Conservation (phyloP, 2,329 filamentous ascomycete genomes). For the Didymella pomorum region DNA sequence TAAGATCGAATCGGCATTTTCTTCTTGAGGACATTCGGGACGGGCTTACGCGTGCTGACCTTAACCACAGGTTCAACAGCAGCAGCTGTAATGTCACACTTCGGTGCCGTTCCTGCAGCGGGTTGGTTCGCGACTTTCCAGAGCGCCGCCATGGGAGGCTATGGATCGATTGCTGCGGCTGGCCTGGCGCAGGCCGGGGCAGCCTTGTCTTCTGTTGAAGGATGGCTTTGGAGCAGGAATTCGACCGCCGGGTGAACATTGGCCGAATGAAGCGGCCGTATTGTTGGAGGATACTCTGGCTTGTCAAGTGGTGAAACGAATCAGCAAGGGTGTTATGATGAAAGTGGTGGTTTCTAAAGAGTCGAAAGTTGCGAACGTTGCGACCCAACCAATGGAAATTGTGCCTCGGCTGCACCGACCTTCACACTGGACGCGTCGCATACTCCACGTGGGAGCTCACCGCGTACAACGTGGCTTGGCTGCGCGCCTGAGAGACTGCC, state of each 20-base stretch:
- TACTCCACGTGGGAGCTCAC: neutral
- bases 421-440: neutral
- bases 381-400: constrained; percentile 21
- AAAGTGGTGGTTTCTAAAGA: neutral
- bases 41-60: neutral
- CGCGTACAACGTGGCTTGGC: neutral
- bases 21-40: neutral
- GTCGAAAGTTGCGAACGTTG: constrained; percentile 16
- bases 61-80: constrained; percentile 31
- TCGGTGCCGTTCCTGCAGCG: constrained; percentile 33
- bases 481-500: neutral
- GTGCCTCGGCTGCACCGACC: constrained; percentile 16
- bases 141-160: constrained; percentile 47
- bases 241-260: neutral
- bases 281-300: neutral
- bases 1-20: constrained; percentile 6
- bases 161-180: constrained; percentile 35
- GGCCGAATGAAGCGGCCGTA: neutral
- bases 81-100: constrained; percentile 29
- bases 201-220: constrained; percentile 22
- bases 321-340: neutral
- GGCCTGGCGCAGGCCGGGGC: constrained; percentile 35
- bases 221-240: constrained; percentile 19
- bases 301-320: neutral
- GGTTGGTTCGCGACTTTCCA: constrained; percentile 36